Evolutionary conservation across 2,329 filamentous ascomycete genomes (phyloP).

Genomic region (Epichloe brachyelytri): DNA sequence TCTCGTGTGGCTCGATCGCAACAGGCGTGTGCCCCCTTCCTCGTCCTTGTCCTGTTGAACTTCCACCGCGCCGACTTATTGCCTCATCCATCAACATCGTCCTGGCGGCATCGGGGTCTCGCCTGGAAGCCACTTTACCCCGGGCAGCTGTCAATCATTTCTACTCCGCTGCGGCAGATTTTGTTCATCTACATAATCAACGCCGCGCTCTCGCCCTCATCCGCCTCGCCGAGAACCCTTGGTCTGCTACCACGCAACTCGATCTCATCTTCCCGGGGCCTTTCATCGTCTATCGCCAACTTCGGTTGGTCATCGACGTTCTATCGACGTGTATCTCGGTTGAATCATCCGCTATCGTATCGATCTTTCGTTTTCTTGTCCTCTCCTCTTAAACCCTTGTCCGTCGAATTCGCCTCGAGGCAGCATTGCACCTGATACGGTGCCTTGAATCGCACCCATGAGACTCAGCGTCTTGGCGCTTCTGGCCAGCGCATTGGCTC

Average conservation of each 20-base stretch:
- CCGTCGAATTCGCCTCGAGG: not conserved
- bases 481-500: conserved; percentile 29
- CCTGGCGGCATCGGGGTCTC: conserved; percentile 2
- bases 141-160: conserved; percentile 1
- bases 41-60: not conserved
- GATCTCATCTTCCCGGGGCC: not conserved
- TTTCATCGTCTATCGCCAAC: not conserved
- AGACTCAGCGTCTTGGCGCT: conserved; percentile 28
- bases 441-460: conserved; percentile 14
- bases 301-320: not conserved
- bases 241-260: not conserved
- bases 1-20: too few relatives aligned
- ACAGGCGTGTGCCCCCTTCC: not conserved
- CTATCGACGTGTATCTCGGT: not conserved
- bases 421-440: not conserved
- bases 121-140: conserved; percentile 1
- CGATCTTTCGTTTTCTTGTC: not conserved
- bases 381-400: not conserved
- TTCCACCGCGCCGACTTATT: not conserved
- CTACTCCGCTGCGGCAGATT: conserved; percentile 1
- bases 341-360: not conserved
- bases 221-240: not conserved
- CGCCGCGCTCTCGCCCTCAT: not conserved
- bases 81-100: not conserved
- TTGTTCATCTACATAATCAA: not conserved